phyloP scores from a whole-genome alignment of 306 rosid species.

The Vigna reflexopilosa region DNA sequence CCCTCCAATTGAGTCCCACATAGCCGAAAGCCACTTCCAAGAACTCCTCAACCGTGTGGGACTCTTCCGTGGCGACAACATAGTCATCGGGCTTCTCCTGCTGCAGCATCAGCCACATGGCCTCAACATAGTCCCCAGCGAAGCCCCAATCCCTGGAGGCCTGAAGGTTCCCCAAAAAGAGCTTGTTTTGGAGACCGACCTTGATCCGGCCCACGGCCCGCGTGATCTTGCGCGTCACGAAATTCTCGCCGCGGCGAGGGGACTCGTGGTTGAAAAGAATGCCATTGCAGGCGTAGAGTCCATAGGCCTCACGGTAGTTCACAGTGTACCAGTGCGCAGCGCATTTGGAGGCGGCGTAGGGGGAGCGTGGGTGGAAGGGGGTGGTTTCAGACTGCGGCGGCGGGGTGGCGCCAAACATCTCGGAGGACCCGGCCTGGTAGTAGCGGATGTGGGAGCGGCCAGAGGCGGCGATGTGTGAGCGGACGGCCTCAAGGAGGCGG shows the following conservation, averaged over 20 bases:
- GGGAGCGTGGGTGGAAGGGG: slow-evolving; percentile 97
- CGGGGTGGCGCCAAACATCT: slow-evolving; percentile 92
- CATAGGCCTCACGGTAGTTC: slow-evolving; percentile 94
- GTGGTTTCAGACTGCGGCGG: slow-evolving; percentile 89
- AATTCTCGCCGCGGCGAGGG: slow-evolving; percentile 92
- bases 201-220: slow-evolving; percentile 96
- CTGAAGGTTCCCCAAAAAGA: slow-evolving; percentile 81
- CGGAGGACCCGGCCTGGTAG: slow-evolving; percentile 98
- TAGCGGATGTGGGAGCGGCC: slow-evolving; percentile 74
- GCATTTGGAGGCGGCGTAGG: slow-evolving; percentile 92
- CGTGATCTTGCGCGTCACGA: slow-evolving; percentile 93
- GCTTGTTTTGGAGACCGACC: slow-evolving; percentile 85
- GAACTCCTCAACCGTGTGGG: slow-evolving; percentile 95
- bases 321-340: slow-evolving; percentile 99
- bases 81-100: slow-evolving; percentile 94
- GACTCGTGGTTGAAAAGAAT: slow-evolving; percentile 93
- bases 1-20: slow-evolving; percentile 87
- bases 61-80: slow-evolving; percentile 95
- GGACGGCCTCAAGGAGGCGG: slow-evolving; percentile 91
- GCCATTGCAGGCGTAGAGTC: slow-evolving; percentile 89
- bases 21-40: slow-evolving; percentile 83
- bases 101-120: slow-evolving; percentile 99
- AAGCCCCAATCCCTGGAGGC: slow-evolving; percentile 99
- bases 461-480: slow-evolving; percentile 82
- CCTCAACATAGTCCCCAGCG: slow-evolving; percentile 96